Percentiles rank a stretch among this genome's conserved stretches.
Evolutionary conservation across 2,329 filamentous ascomycete genomes (phyloP).

Genomic region (Calonectria fujianensis): DNA sequence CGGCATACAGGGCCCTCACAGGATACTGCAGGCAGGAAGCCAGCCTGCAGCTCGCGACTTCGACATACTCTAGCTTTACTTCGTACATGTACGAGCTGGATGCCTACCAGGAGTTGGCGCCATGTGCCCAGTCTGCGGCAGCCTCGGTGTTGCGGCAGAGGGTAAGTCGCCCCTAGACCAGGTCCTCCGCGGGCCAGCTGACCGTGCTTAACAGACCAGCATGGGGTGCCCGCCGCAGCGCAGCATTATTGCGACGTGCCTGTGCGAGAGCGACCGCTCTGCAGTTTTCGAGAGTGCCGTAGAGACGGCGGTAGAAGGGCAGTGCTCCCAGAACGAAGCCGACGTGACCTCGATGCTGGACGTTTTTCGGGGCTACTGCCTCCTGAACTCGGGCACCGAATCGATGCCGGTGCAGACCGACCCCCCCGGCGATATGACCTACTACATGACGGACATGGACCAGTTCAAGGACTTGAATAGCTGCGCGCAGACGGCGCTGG

Average conservation of each 20-base stretch:
- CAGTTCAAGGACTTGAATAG: background rate
- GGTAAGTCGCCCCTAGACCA: background rate
- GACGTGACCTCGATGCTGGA: background rate
- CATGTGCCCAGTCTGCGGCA: background rate
- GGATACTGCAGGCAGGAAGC: background rate
- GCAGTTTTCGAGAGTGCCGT: background rate
- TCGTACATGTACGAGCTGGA: background rate
- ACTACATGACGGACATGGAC: background rate
- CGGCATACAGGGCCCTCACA: background rate
- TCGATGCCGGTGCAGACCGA: background rate
- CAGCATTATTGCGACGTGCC: background rate
- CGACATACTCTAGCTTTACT: background rate
- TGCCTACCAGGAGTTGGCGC: background rate
- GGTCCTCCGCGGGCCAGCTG: background rate
- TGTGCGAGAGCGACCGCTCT: background rate
- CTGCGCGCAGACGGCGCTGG: background rate
- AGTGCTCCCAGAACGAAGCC: background rate
- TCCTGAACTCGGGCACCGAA: background rate
- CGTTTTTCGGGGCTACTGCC: background rate
- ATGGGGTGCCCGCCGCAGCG: background rate
- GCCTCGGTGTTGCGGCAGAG: background rate
- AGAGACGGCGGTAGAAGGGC: background rate
- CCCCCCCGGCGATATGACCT: background rate
- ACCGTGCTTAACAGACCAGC: background rate
- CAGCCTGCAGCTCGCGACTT: background rate